Percentiles rank a stretch among this genome's conserved stretches.
Conservation (phyloP, 306 rosid genomes). For the Citrullus amarus region DNA sequence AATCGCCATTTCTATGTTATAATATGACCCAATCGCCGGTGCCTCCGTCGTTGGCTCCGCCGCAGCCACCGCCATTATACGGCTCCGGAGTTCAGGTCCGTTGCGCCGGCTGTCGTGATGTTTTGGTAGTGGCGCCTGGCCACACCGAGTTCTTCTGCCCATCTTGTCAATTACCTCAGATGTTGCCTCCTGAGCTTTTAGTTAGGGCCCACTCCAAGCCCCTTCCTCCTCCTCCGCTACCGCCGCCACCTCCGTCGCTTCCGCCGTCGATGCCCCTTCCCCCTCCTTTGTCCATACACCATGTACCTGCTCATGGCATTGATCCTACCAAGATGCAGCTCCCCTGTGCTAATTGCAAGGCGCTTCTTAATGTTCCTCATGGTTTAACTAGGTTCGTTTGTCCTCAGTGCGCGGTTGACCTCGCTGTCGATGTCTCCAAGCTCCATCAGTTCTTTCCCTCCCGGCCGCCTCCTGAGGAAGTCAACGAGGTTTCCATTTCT, state of each 20-base stretch:
- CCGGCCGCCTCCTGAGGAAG: constrained; percentile 35
- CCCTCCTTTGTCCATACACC: constrained; percentile 14
- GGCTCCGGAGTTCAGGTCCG: constrained; percentile 71
- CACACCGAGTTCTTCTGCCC: constrained; percentile 76
- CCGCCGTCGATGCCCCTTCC: not conserved
- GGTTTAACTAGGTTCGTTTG: constrained; percentile 70
- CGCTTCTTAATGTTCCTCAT: constrained; percentile 91
- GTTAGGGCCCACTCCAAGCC: constrained; percentile 32
- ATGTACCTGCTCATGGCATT: constrained; percentile 68
- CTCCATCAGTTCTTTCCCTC: constrained; percentile 19
- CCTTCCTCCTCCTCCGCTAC: constrained; percentile 9
- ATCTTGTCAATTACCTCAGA: constrained; percentile 76
- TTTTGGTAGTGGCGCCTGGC: constrained; percentile 63
- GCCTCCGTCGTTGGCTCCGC: constrained; percentile 28
- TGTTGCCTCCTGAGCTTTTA: constrained; percentile 96
- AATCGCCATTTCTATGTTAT: not conserved
- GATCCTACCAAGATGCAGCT: constrained; percentile 98
- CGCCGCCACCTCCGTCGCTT: constrained; percentile 8
- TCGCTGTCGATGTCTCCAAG: constrained; percentile 69
- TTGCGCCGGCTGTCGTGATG: constrained; percentile 83
- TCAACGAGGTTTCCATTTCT: constrained; percentile 30
- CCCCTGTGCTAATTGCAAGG: constrained; percentile 84
- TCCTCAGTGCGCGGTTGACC: constrained; percentile 84
- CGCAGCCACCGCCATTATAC: constrained; percentile 20
- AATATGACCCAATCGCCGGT: constrained; percentile 49